A percentile compares a stretch with the other conserved stretches of the same genome.
phyloP scores from a whole-genome alignment of 1,284 basidiomycete species.

The Fomitopsis schrenkii region DNA sequence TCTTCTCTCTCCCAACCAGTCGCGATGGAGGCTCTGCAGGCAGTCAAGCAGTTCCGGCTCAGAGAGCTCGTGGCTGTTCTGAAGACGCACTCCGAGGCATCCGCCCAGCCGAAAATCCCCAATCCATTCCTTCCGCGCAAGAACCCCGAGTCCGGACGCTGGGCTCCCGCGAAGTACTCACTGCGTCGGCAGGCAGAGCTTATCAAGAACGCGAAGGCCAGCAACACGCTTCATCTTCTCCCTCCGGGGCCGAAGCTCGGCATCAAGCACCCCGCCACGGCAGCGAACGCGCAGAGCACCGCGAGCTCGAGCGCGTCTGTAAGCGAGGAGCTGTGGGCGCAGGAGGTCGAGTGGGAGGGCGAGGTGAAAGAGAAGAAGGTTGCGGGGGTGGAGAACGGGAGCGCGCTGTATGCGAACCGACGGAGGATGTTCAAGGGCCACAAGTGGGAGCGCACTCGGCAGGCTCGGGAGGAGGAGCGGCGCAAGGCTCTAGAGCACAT shows the following conservation, averaged over 20 bases:
- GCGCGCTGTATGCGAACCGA: slow-evolving; percentile 65
- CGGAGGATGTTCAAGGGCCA: slow-evolving; percentile 86
- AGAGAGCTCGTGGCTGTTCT: slow-evolving; percentile 21
- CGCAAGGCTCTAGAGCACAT: slow-evolving; percentile 62
- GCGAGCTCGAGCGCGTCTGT: not conserved
- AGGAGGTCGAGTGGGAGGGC: slow-evolving; percentile 55
- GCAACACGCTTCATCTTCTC: slow-evolving; percentile 50
- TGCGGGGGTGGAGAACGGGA: slow-evolving; percentile 50
- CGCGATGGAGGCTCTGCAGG: slow-evolving; percentile 19
- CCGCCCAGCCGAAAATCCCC: slow-evolving; percentile 15
- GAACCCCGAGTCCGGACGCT: slow-evolving; percentile 57
- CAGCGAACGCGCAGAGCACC: not conserved
- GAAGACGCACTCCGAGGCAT: slow-evolving; percentile 8
- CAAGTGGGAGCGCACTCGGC: slow-evolving; percentile 65
- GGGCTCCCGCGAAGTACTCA: slow-evolving; percentile 68
- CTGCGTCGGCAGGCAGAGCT: slow-evolving; percentile 73
- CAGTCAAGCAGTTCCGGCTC: slow-evolving; percentile 27
- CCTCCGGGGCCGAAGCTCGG: slow-evolving; percentile 61
- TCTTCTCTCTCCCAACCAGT: not conserved
- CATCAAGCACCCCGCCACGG: slow-evolving; percentile 11
- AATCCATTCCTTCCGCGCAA: slow-evolving; percentile 70
- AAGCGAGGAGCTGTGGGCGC: slow-evolving; percentile 27
- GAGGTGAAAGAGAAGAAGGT: slow-evolving; percentile 44
- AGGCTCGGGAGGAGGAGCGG: slow-evolving; percentile 40
- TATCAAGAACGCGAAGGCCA: slow-evolving; percentile 60